Percentiles rank a stretch among this genome's conserved stretches.
These are phyloP conservation scores for Solanum raphanifolium DNA, from an alignment of 257 asterid genomes.

Conservation along the genomic window DNA sequence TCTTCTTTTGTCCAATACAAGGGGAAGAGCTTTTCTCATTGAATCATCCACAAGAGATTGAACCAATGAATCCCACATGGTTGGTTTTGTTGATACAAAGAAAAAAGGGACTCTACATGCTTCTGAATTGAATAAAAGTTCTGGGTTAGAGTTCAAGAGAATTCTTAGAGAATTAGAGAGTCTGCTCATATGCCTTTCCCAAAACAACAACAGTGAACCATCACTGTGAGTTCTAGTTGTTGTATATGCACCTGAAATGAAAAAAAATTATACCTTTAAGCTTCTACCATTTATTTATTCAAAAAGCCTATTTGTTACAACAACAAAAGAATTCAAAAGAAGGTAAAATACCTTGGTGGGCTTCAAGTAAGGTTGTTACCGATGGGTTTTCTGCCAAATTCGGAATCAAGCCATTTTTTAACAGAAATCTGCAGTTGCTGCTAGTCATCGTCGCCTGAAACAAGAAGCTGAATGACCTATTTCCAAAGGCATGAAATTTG, in stretches of 20 bases:
- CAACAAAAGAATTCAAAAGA: neutral
- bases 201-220: constrained; percentile 58
- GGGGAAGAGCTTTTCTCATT: constrained; percentile 49
- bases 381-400: constrained; percentile 41
- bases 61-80: constrained; percentile 46
- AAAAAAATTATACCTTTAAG: neutral
- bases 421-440: constrained; percentile 31
- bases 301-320: neutral
- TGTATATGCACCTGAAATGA: constrained; percentile 80
- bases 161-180: constrained; percentile 56
- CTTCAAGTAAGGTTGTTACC: constrained; percentile 63
- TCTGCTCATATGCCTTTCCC: constrained; percentile 72
- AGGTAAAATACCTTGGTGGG: constrained; percentile 44
- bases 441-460: constrained; percentile 14
- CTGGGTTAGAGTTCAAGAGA: constrained; percentile 36
- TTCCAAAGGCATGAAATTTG: neutral
- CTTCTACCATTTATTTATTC: neutral
- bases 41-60: constrained; percentile 50
- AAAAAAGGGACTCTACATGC: constrained; percentile 5
- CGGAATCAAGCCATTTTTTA: constrained; percentile 50
- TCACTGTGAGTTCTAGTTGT: constrained; percentile 80
- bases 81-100: constrained; percentile 14
- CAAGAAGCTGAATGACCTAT: neutral
- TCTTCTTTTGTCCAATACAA: constrained; percentile 32
- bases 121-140: constrained; percentile 26